Base-by-base conservation (phyloP, 257 asterid species). In the Gentiana straminea region DNA sequence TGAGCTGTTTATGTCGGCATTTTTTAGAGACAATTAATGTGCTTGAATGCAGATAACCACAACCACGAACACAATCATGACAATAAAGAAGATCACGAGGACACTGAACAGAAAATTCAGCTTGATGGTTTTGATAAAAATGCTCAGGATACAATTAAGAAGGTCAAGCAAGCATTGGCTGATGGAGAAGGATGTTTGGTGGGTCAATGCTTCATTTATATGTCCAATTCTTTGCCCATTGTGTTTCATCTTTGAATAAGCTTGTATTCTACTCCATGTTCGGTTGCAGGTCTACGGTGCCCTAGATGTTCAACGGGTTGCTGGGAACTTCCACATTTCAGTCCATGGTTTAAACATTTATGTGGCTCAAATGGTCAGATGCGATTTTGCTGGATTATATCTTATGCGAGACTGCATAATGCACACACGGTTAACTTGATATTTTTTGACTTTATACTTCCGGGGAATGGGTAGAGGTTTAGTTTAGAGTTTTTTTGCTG, bases 301-400 rank as follows among this genome's bases (percentile, higher is more conserved):
- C 73, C 67, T 92, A 74, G 97, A 92, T 65, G 99, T 92, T 70
- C 99, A 92, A 79, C 76, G 99, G 65, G 99, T 92, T 71, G 97
- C 99, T 52, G 99, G 97, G 71, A 92, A 92, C 78, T 92, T 92
- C 73, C 99, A 92, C 66, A 83, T 92, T 58, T 92, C 99, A 51
- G 95, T 92, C 61, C 97, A 92, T 52, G 97, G 99, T 53, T 67
- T 92, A 67, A 88, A 85, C 79, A 78, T 88, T 68, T 83, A 85
- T 68, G 95, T 92, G 52, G 99, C 99, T 24, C 97, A 92, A 82
- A 81, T 56, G 94, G 99, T 88, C 51, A 76, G 69, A 5, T 52
- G 9, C 43, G 33, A 1, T 43, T 32, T 43, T 33, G 45, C 46
- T 5, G 8, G 46, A 41, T 2, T 41, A 10, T 10, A 41, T 7